These are phyloP conservation scores for Saccharomycopsis selenospora DNA, from an alignment of 805 yeast genomes.

Conservation along the genomic window DNA sequence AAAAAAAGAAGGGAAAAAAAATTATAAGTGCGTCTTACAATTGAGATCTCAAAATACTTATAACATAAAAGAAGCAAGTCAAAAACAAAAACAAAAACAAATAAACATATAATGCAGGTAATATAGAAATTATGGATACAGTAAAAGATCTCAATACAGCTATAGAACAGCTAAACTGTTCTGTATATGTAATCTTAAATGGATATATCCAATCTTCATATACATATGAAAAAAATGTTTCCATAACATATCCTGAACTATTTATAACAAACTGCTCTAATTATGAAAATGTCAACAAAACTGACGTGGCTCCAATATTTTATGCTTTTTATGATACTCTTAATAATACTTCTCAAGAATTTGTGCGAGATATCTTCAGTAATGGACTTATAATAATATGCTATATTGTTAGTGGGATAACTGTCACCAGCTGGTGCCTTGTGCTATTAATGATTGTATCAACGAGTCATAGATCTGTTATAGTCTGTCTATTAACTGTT, in stretches of 20 bases:
- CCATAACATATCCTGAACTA: slow-evolving; percentile 6
- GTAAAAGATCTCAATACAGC: too few relatives aligned
- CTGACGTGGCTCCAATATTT: neutral
- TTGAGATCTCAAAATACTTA: too few relatives aligned
- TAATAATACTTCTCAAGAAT: neutral
- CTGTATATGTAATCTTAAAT: slow-evolving; percentile 5
- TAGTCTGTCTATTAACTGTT: slow-evolving; percentile 12
- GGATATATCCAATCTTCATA: slow-evolving; percentile 5
- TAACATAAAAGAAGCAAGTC: too few relatives aligned
- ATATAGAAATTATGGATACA: too few relatives aligned
- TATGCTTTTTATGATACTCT: neutral
- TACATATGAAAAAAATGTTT: neutral
- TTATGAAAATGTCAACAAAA: neutral
- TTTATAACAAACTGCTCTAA: slow-evolving; percentile 11
- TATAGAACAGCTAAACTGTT: slow-evolving; percentile 5
- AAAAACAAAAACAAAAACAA: too few relatives aligned
- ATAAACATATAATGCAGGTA: too few relatives aligned
- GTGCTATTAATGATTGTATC: slow-evolving; percentile 15
- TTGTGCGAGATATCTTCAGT: slow-evolving; percentile 21
- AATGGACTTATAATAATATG: slow-evolving; percentile 24
- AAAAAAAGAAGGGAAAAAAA: too few relatives aligned
- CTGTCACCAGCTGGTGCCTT: slow-evolving; percentile 19
- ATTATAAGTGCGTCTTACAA: too few relatives aligned
- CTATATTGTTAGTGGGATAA: slow-evolving; percentile 14
- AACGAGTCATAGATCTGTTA: slow-evolving; percentile 4